Evolutionary conservation across 345 rosid species (phyloP).

Genomic region (Eucalyptus pumila): DNA sequence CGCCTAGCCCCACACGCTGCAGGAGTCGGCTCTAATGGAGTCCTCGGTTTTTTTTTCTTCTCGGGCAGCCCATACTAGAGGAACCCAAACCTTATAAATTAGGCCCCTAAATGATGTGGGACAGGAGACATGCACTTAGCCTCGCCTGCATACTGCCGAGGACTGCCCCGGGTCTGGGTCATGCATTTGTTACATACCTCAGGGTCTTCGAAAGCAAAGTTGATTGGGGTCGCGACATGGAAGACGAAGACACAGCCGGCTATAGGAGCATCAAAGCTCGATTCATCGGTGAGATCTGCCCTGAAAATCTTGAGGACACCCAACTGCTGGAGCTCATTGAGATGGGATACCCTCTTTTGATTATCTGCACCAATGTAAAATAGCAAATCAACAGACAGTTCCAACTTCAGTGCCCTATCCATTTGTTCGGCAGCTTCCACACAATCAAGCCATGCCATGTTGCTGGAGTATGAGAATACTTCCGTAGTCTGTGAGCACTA

Average conservation of each 20-base stretch:
- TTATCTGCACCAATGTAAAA: constrained; percentile 20
- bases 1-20: too few species aligned
- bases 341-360: constrained; percentile 47
- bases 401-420: not conserved
- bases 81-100: too few species aligned
- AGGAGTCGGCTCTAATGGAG: too few species aligned
- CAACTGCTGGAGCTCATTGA: constrained; percentile 29
- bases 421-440: not conserved
- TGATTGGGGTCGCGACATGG: constrained; percentile 86
- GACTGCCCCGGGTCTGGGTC: too few species aligned
- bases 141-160: fast-evolving
- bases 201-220: constrained; percentile 63
- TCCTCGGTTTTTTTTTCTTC: too few species aligned
- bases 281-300: constrained; percentile 68
- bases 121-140: too few species aligned
- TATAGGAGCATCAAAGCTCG: constrained; percentile 46
- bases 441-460: not conserved
- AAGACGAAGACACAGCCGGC: constrained; percentile 56
- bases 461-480: too few species aligned
- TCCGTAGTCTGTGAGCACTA: not conserved
- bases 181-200: constrained; percentile 28
- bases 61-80: too few species aligned
- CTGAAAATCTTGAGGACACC: constrained; percentile 57
- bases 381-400: not conserved
- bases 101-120: too few species aligned